Conservation (phyloP, 2,329 filamentous ascomycete species). For the Colletotrichum ledebouriae region DNA sequence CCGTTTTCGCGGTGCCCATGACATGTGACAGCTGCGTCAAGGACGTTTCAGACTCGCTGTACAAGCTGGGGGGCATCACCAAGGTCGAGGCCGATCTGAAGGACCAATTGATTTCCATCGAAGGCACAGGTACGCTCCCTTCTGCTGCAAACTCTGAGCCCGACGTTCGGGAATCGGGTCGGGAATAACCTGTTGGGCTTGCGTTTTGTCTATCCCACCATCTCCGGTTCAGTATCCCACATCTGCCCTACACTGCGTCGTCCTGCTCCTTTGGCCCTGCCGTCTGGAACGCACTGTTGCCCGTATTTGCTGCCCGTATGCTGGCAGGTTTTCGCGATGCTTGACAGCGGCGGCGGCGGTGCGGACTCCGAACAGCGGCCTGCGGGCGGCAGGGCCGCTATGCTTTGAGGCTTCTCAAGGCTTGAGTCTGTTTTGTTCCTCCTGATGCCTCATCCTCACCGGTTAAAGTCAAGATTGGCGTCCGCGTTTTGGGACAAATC, state of each 20-base stretch:
- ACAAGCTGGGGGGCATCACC: constrained; percentile 82
- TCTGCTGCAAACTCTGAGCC: constrained; percentile 38
- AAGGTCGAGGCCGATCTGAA: constrained; percentile 86
- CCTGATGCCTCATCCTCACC: constrained; percentile 7
- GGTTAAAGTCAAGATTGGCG: constrained; percentile 28
- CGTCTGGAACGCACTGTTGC: too few relatives aligned
- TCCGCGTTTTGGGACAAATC: constrained; percentile 1
- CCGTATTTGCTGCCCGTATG: background rate
- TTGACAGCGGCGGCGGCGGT: background rate
- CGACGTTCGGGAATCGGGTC: constrained; percentile 5
- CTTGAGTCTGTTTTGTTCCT: constrained; percentile 15
- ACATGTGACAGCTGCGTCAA: constrained; percentile 91
- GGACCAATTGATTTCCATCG: constrained; percentile 85
- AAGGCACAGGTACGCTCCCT: constrained; percentile 77
- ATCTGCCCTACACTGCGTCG: background rate
- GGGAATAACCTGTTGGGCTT: background rate
- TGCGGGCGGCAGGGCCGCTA: constrained; percentile 8
- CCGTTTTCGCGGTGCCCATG: constrained; percentile 94
- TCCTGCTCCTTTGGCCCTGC: too few relatives aligned
- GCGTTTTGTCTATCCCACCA: background rate
- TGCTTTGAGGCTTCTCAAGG: constrained; percentile 24
- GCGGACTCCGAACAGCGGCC: background rate
- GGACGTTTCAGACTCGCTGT: constrained; percentile 83
- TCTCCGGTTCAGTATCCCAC: background rate
- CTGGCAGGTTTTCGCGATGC: background rate